Evolutionary conservation across 1,284 basidiomycete species (phyloP).

Genomic region (Takashimella tepidaria): DNA sequence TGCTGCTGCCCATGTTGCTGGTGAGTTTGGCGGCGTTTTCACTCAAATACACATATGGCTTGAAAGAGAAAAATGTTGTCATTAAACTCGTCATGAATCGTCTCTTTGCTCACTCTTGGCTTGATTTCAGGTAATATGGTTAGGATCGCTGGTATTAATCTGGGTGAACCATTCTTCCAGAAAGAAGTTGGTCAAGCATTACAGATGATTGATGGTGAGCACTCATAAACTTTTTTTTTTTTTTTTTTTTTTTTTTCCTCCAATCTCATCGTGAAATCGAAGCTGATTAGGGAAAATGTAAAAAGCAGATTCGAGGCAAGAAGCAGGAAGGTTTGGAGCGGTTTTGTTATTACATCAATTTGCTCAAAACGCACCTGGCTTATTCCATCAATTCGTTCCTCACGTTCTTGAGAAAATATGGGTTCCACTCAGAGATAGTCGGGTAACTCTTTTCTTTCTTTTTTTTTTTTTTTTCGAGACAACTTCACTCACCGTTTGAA

Average conservation of each 20-base stretch:
- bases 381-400: constrained; percentile 80
- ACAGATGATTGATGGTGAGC: constrained; percentile 44
- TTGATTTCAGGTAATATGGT: constrained; percentile 42
- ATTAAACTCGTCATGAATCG: background rate
- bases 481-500: no score
- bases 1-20: constrained; percentile 39
- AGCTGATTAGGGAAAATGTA: no score
- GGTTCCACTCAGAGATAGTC: constrained; percentile 74
- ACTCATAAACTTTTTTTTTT: background rate
- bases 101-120: background rate
- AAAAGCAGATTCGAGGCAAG: constrained; percentile 45
- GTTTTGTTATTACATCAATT: constrained; percentile 81
- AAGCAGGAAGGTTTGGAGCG: constrained; percentile 45
- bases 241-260: background rate
- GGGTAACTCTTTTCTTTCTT: no score
- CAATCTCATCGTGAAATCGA: background rate
- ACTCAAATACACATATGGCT: background rate
- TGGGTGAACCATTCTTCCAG: constrained; percentile 45
- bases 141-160: constrained; percentile 38
- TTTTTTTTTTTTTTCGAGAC: no score
- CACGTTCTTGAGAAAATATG: constrained; percentile 88
- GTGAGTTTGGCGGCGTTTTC: constrained; percentile 6
- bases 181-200: constrained; percentile 46
- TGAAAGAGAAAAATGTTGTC: no score
- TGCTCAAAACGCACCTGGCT: constrained; percentile 73